phyloP scores from a whole-genome alignment of 805 yeast species.

The Pichia membranifaciens region DNA sequence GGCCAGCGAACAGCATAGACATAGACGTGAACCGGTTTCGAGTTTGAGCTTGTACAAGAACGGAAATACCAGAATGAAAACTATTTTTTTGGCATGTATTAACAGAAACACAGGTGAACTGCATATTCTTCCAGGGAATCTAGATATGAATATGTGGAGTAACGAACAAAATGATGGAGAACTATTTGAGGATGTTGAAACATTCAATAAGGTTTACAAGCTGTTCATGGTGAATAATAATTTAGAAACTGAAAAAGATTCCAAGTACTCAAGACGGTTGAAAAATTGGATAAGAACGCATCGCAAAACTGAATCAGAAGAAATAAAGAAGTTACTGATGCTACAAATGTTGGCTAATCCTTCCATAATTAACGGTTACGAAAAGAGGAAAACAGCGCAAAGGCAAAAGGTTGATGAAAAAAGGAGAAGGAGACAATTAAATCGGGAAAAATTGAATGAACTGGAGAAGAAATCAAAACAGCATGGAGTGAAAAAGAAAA shows the following conservation, averaged over 20 bases:
- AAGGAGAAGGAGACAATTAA: neutral
- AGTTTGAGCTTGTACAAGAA: constrained; percentile 27
- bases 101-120: constrained; percentile 32
- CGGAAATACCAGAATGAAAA: constrained; percentile 14
- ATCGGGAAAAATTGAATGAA: neutral
- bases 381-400: neutral
- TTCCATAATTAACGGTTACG: constrained; percentile 10
- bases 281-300: constrained; percentile 11
- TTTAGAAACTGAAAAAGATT: neutral
- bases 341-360: constrained; percentile 26
- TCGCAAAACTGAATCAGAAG: constrained; percentile 4
- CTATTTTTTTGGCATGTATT: constrained; percentile 25
- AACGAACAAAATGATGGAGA: constrained; percentile 31
- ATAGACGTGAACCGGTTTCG: constrained; percentile 22
- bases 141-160: constrained; percentile 31
- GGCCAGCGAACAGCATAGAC: constrained; percentile 24
- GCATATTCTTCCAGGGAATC: constrained; percentile 28
- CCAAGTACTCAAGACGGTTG: constrained; percentile 1
- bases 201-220: constrained; percentile 22
- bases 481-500: neutral
- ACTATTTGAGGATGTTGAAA: constrained; percentile 26
- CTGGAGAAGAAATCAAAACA: neutral
- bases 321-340: constrained; percentile 24
- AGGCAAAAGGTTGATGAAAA: neutral
- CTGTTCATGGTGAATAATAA: constrained; percentile 12